Evolutionary conservation across 768 basidiomycete genomes (phyloP).

Genomic region (Chalciporus chontae): DNA sequence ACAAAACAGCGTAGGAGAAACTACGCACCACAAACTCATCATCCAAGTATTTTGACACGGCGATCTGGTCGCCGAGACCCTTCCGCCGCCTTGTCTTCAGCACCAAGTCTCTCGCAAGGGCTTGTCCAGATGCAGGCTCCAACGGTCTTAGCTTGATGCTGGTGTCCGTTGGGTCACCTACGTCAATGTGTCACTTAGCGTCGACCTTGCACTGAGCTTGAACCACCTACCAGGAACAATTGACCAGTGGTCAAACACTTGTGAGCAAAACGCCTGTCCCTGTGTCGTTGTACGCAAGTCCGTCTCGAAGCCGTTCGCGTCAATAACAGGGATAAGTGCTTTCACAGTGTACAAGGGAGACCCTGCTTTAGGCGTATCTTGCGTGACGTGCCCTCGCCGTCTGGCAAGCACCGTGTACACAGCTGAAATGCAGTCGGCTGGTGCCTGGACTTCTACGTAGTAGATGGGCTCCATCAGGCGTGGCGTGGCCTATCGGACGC

Average conservation of each 20-base stretch:
- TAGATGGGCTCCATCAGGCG: conserved; percentile 96
- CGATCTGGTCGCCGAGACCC: conserved; percentile 94
- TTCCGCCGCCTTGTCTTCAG: conserved; percentile 96
- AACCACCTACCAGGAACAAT: conserved; percentile 82
- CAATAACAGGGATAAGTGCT: conserved; percentile 96
- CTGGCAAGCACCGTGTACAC: conserved; percentile 99
- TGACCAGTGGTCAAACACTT: conserved; percentile 98
- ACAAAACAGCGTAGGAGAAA: not conserved
- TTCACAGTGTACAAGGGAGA: conserved; percentile 98
- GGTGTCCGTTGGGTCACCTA: conserved; percentile 97
- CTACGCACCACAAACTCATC: conserved; percentile 88
- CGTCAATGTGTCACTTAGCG: not conserved
- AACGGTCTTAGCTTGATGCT: conserved; percentile 93
- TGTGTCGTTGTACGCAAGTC: conserved; percentile 96
- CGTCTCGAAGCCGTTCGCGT: conserved; percentile 98
- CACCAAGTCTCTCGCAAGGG: conserved; percentile 90
- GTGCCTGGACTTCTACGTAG: conserved; percentile 99
- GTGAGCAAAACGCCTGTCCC: conserved; percentile 98
- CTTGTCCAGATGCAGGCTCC: conserved; percentile 96
- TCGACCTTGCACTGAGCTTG: not conserved
- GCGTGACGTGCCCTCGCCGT: conserved; percentile 97
- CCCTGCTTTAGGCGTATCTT: conserved; percentile 96
- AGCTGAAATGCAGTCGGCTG: conserved; percentile 97
- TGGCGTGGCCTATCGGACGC: conserved; percentile 73
- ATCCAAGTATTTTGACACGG: conserved; percentile 95